Conservation (phyloP, 2,329 filamentous ascomycete species). For the Pseudogymnoascus sp. region DNA sequence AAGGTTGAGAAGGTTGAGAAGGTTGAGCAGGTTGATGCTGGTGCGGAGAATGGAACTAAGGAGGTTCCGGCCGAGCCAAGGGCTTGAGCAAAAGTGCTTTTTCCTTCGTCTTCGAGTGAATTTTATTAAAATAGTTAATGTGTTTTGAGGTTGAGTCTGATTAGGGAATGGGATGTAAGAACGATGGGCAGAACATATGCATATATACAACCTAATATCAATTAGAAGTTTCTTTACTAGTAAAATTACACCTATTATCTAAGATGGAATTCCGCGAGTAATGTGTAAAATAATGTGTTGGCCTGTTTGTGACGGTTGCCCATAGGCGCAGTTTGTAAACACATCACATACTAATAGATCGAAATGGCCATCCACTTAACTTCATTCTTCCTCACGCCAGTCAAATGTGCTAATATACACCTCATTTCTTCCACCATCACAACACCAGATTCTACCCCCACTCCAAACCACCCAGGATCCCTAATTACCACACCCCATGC, state of each 20-base stretch:
- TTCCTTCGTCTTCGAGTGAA: not conserved
- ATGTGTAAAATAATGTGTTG: not conserved
- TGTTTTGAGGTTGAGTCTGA: not conserved
- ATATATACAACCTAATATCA: not conserved
- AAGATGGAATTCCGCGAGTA: not conserved
- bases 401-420: conserved; percentile 6
- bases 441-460: not conserved
- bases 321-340: not conserved
- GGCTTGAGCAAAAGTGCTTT: not conserved
- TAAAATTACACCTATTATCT: not conserved
- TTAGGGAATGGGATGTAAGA: not conserved
- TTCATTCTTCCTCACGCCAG: not conserved
- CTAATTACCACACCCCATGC: conserved; percentile 1
- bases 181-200: not conserved
- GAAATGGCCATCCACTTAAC: not conserved
- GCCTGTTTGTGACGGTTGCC: not conserved
- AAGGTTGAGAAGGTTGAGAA: not conserved
- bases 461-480: not conserved
- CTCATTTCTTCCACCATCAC: not conserved
- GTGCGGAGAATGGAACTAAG: not conserved
- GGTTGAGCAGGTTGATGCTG: not conserved
- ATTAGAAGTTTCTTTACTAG: not conserved
- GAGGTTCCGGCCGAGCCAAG: not conserved
- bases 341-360: not conserved
- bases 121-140: not conserved